These are phyloP conservation scores for Camelina laxa DNA, from an alignment of 345 rosid genomes.

Conservation along the genomic window DNA sequence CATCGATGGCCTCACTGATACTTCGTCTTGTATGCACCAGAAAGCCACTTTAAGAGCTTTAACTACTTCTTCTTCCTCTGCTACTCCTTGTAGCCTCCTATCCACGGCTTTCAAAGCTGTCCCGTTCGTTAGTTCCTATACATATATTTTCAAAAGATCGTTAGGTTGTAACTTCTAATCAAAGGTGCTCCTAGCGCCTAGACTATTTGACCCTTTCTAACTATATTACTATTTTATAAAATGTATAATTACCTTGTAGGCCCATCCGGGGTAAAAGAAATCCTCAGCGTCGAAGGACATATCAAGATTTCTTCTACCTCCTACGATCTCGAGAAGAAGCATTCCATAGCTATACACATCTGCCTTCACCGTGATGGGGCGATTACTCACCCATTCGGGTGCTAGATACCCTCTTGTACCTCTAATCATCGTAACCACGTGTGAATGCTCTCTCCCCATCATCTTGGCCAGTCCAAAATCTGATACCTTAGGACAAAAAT, in stretches of 20 bases:
- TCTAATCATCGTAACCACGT: slow-evolving; percentile 74
- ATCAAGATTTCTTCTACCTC: slow-evolving; percentile 81
- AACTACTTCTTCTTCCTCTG: slow-evolving; percentile 60
- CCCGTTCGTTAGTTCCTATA: slow-evolving; percentile 56
- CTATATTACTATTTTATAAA: not conserved
- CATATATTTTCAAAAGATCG: not conserved
- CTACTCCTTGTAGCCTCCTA: slow-evolving; percentile 51
- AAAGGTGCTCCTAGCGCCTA: not conserved
- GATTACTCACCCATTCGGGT: slow-evolving; percentile 78
- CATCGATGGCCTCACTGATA: slow-evolving; percentile 68
- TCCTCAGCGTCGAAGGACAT: slow-evolving; percentile 59
- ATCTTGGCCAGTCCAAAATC: slow-evolving; percentile 79
- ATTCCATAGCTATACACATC: slow-evolving; percentile 88
- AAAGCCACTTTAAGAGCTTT: slow-evolving; percentile 66
- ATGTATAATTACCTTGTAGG: slow-evolving; percentile 63
- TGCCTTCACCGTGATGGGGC: slow-evolving; percentile 77
- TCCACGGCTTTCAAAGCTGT: slow-evolving; percentile 60
- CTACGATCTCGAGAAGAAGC: slow-evolving; percentile 77
- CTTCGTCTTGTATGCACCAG: slow-evolving; percentile 82
- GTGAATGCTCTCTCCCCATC: slow-evolving; percentile 76
- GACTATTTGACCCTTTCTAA: not conserved
- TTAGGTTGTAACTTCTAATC: not conserved
- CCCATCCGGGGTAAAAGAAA: slow-evolving; percentile 91
- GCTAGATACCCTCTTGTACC: slow-evolving; percentile 83
- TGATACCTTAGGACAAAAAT: slow-evolving; percentile 68